phyloP scores from a whole-genome alignment of 2,329 filamentous ascomycete species.

The Microcyclospora pomicola region DNA sequence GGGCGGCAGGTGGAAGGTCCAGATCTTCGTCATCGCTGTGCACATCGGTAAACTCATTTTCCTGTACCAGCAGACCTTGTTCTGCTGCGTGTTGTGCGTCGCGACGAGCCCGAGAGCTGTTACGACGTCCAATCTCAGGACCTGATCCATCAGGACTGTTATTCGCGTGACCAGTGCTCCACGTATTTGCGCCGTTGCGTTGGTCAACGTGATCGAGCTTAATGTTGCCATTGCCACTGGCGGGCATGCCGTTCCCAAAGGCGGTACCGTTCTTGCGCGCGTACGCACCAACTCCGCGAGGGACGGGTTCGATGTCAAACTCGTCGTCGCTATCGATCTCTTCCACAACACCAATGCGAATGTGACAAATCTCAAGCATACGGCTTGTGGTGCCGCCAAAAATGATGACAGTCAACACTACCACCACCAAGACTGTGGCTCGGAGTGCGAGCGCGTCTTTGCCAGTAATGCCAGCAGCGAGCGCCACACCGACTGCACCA shows the following conservation, averaged over 20 bases:
- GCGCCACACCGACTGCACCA: conserved; percentile 86
- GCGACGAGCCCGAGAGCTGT: conserved; percentile 33
- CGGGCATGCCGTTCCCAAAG: conserved; percentile 59
- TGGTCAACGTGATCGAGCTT: conserved; percentile 15
- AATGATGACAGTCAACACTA: conserved; percentile 95
- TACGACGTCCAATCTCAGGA: conserved; percentile 36
- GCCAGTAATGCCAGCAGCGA: conserved; percentile 77
- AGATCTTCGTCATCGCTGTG: conserved; percentile 40
- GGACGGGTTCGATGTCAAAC: conserved; percentile 75
- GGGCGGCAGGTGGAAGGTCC: conserved; percentile 45
- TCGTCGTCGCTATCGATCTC: conserved; percentile 97
- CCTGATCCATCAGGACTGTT: conserved; percentile 33
- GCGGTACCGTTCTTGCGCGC: conserved; percentile 65
- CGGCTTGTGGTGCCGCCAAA: conserved; percentile 94
- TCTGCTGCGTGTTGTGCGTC: conserved; percentile 32
- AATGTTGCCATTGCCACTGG: conserved; percentile 30
- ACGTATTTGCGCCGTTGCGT: conserved; percentile 26
- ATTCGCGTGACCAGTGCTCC: conserved; percentile 42
- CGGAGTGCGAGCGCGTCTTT: conserved; percentile 59
- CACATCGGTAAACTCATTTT: conserved; percentile 29
- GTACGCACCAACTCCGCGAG: conserved; percentile 51
- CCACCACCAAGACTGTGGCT: conserved; percentile 92
- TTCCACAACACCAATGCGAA: conserved; percentile 88
- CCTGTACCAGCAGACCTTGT: conserved; percentile 41
- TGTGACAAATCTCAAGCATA: conserved; percentile 96